Base-by-base conservation (phyloP, 2,329 filamentous ascomycete species). In the Sporothrix dimorphospora region DNA sequence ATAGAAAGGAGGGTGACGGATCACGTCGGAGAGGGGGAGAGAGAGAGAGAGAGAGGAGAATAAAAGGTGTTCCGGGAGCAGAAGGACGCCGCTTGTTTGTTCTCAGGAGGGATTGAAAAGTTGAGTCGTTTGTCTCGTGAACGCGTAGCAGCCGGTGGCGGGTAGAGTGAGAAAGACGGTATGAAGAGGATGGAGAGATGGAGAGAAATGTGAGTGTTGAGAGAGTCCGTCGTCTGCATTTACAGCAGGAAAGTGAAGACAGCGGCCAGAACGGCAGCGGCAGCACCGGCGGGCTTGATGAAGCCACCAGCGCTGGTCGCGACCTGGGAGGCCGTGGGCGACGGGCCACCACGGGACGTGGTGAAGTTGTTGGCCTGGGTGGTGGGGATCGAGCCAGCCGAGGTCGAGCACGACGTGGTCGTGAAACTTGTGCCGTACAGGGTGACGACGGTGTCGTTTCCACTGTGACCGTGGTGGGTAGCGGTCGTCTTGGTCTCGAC, bases 301-400 rank as follows among this genome's bases (percentile, higher is more conserved):
- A 78, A 74, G 49, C 74, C 79, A 19, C 75, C 78, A n/a, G 77
- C 80, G 63, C 77, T 79, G 53, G 78, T 78, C 4, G 77, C 73
- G 19, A 82, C 77, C 19, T 40, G 45, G 53, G 47, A 53, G 38
- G 72, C 30, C 21, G 74, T 71, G 65, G 72, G 47, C 24, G 75
- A 57, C 34, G 68, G 59, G 40, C 69, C 40, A 61, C 71, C 73
- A 59, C 71, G 73, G 71, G 63, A 45, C 70, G 75, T 69, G 67
- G 72, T 75, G 55, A 67, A 71, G 72, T 73, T 75, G 73, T 49
- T 69, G 47, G 42, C 49, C 4, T 38, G 38, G 24, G 61, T 27
- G 2, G 59, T n/a, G 11, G 47, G n/a, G n/a, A 57, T 19, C 1
- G 61, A n/a, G 16, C 27, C 14, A n/a, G 51, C 24, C 16, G 72